phyloP scores from a whole-genome alignment of 2,329 filamentous ascomycete genomes.

The Claviceps spartinae region DNA sequence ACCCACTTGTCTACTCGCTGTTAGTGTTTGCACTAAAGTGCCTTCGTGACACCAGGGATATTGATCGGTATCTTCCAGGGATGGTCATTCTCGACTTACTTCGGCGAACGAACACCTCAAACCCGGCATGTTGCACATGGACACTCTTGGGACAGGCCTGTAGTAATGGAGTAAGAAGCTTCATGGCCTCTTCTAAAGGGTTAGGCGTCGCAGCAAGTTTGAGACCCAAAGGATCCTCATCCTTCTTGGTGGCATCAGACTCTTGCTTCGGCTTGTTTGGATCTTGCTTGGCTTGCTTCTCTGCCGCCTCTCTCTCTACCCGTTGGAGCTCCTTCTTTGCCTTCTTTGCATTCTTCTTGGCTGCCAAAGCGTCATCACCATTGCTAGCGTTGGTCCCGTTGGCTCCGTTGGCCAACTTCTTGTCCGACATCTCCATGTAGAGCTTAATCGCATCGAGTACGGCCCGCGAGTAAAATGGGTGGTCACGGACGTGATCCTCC shows the following conservation, averaged over 20 bases:
- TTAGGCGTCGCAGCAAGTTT: conserved; percentile 70
- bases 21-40: conserved; percentile 2
- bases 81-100: conserved; percentile 40
- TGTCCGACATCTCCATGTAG: conserved; percentile 68
- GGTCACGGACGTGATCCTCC: conserved; percentile 83
- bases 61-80: not conserved
- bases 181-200: conserved; percentile 75
- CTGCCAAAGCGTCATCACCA: conserved; percentile 49
- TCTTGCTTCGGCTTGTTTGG: conserved; percentile 62
- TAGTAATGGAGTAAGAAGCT: conserved; percentile 69
- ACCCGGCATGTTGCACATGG: conserved; percentile 71
- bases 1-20: conserved; percentile 59
- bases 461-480: conserved; percentile 81
- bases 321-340: conserved; percentile 59
- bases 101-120: conserved; percentile 76
- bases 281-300: conserved; percentile 66
- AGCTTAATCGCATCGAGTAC: conserved; percentile 70
- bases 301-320: conserved; percentile 63
- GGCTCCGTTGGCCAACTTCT: conserved; percentile 51
- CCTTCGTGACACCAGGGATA: not conserved
- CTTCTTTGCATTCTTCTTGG: conserved; percentile 83
- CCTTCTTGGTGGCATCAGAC: conserved; percentile 68
- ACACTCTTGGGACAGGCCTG: conserved; percentile 71
- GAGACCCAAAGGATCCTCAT: conserved; percentile 73
- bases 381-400: conserved; percentile 40